A percentile compares a stretch with the other conserved stretches of the same genome.
Conservation (phyloP, 2,329 filamentous ascomycete genomes). For the Sporothrix schenckii region DNA sequence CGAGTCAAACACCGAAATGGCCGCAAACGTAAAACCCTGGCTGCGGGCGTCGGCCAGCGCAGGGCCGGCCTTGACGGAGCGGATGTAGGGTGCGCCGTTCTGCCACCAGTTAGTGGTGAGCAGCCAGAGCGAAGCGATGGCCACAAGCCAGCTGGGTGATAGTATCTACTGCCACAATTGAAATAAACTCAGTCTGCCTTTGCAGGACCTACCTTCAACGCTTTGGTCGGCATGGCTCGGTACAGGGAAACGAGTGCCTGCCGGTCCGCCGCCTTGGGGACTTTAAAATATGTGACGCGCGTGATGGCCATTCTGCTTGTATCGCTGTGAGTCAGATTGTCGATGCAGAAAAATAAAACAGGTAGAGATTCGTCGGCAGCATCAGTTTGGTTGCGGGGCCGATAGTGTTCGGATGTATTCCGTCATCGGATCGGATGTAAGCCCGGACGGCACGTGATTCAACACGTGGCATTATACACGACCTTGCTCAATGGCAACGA, state of each 20-base stretch:
- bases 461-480: background rate
- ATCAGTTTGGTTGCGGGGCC: too few relatives aligned
- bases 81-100: slow-evolving; percentile 73
- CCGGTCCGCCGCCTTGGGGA: slow-evolving; percentile 51
- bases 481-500: too few relatives aligned
- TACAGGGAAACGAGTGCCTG: slow-evolving; percentile 52
- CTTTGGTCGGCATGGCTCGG: slow-evolving; percentile 46
- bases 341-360: background rate
- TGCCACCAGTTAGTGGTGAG: slow-evolving; percentile 40
- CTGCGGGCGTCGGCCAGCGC: slow-evolving; percentile 58
- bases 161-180: too few relatives aligned
- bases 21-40: slow-evolving; percentile 67
- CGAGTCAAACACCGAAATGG: slow-evolving; percentile 64
- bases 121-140: background rate
- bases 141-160: too few relatives aligned
- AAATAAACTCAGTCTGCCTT: background rate
- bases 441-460: background rate
- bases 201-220: slow-evolving; percentile 47
- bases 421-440: background rate
- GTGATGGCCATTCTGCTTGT: slow-evolving; percentile 12
- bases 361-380: background rate
- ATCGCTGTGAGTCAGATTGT: background rate
- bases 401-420: background rate
- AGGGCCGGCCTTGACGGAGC: slow-evolving; percentile 56
- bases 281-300: slow-evolving; percentile 59